These are phyloP conservation scores for Jaenimonas drosophilae DNA, from an alignment of 208 protist genomes.

Conservation along the genomic window DNA sequence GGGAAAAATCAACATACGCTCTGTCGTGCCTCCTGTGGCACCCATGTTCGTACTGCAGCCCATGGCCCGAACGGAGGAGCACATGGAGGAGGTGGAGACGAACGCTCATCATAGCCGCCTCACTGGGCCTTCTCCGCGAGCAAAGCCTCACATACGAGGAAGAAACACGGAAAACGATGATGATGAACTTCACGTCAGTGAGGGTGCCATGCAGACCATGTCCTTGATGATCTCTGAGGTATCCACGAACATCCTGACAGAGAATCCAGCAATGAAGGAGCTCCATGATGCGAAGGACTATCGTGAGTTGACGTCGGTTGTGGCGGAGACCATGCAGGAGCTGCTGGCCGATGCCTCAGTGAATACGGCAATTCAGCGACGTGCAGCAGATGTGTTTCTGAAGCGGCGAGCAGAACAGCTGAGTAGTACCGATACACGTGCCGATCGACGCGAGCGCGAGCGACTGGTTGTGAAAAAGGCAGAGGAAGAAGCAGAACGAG, in stretches of 20 bases:
- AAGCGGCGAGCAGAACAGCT: constrained; percentile 13
- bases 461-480: constrained; percentile 49
- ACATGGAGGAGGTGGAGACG: too few relatives aligned
- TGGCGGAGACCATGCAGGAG: constrained; percentile 46
- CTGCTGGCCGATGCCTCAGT: constrained; percentile 52
- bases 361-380: constrained; percentile 47
- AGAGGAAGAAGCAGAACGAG: constrained; percentile 58
- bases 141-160: too few relatives aligned
- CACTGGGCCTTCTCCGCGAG: too few relatives aligned
- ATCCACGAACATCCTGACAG: neutral
- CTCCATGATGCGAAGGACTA: constrained; percentile 15
- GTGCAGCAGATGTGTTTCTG: constrained; percentile 33
- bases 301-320: constrained; percentile 22
- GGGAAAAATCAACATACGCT: constrained; percentile 1
- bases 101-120: too few relatives aligned
- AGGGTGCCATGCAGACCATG: neutral
- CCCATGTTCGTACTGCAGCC: neutral
- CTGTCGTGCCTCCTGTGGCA: neutral
- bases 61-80: neutral
- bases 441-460: constrained; percentile 31
- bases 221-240: neutral
- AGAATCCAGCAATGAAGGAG: neutral
- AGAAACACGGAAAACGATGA: neutral
- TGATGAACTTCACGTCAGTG: neutral
- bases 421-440: constrained; percentile 4